Percentiles rank a stretch among this genome's conserved stretches.
phyloP scores from a whole-genome alignment of 2,329 filamentous ascomycete genomes.

The Aureobasidium leucospermi region DNA sequence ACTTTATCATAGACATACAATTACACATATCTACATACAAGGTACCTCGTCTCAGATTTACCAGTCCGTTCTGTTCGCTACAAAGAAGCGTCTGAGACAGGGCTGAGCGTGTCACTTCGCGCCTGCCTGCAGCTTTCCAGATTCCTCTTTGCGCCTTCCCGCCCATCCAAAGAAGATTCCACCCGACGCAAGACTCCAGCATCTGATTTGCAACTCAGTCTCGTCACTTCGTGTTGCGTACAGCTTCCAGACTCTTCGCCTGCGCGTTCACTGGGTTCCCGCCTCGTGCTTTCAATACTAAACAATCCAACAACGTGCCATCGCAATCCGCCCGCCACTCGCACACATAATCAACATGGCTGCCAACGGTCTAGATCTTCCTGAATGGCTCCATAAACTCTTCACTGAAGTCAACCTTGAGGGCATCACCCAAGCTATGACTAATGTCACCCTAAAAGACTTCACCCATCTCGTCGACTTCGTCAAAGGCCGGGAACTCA shows the following conservation, averaged over 20 bases:
- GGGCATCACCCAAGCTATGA: not conserved
- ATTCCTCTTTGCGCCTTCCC: not conserved
- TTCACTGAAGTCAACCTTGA: not conserved
- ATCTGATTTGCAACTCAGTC: too few relatives aligned
- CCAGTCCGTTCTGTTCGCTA: not conserved
- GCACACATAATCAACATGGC: not conserved
- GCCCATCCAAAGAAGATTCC: too few relatives aligned
- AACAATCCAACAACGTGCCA: not conserved
- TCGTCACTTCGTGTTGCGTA: too few relatives aligned
- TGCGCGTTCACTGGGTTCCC: too few relatives aligned
- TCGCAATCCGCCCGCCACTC: not conserved
- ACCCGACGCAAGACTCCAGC: too few relatives aligned
- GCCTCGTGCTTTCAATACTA: too few relatives aligned
- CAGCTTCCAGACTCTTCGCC: too few relatives aligned
- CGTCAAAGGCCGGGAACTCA: not conserved
- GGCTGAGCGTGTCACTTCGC: not conserved
- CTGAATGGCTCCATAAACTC: not conserved
- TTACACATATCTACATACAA: not conserved
- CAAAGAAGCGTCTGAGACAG: too few relatives aligned
- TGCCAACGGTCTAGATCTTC: not conserved
- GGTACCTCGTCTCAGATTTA: not conserved
- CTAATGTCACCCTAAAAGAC: not conserved
- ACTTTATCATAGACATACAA: slow-evolving; percentile 4
- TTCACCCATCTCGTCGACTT: not conserved
- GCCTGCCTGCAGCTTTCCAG: not conserved